Base-by-base conservation (phyloP, 192 early-diverging fungal species). In the Funneliformis geosporum region DNA sequence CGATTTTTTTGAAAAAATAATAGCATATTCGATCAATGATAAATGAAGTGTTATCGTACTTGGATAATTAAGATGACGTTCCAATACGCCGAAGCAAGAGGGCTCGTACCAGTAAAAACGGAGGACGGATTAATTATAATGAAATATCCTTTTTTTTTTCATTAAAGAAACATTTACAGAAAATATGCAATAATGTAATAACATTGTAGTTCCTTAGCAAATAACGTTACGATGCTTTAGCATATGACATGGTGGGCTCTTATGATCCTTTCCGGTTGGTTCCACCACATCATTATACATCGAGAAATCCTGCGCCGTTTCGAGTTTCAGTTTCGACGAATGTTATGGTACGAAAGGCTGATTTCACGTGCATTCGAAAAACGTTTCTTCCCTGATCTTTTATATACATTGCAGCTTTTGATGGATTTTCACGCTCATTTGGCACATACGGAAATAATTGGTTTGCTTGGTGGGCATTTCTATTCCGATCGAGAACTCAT, bases 361-460 rank as follows among this genome's bases (percentile, higher is more conserved):
- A 33, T 33, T 33, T 21, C n/a, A 14, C 27, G 44, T 42, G 61
- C 21, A 60, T 73, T 68, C 18, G 21, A 8, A 23, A 21, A 16
- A 7, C 0, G 42, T 75, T 18, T 21, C 59, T 44, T 14, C 8
- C 60, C 14, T 18, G 0, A 64, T 44, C 10, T 6, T 42, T 47
- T 46, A n/a, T 76, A 12, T 11, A 50, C 38, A 18, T 68, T 38
- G 42, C 88, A 91, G 94, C 86, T 93, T 71, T 88, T 96, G 33
- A 96, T 98, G 91, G 96, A 98, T 77, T 91, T 98, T 81, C 96
- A 97, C 73, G 87, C 95, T 33, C 96, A 98, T 82, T 84, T 98
- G 80, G 93, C 93, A 11, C 86, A 95, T 78, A 95, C 95, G 2
- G 97, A 98, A 80, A 93, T 97, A 61, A 97, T 98, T 82, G 97